A percentile compares a stretch with the other conserved stretches of the same genome.
These are phyloP conservation scores for Huntiella bhutanensis DNA, from an alignment of 2,329 filamentous ascomycete genomes.

Conservation along the genomic window DNA sequence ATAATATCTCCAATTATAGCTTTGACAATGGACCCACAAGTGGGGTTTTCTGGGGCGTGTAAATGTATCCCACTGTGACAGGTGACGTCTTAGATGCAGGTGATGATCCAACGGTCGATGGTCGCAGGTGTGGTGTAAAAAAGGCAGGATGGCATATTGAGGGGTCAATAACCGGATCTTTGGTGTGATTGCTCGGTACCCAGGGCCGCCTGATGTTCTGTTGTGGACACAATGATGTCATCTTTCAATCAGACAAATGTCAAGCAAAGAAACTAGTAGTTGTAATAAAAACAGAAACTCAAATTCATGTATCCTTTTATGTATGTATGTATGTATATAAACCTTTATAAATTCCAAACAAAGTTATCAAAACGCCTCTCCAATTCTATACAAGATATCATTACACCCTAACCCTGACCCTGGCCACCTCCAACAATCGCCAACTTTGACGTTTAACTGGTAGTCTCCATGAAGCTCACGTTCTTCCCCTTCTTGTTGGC, in stretches of 20 bases:
- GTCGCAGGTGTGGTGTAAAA: slow-evolving; percentile 3
- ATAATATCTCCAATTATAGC: slow-evolving; percentile 2
- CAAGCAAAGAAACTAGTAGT: too few relatives aligned
- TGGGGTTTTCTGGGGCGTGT: neutral
- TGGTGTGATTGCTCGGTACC: too few relatives aligned
- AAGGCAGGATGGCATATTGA: slow-evolving; percentile 9
- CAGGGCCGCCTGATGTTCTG: too few relatives aligned
- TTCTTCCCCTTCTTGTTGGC: slow-evolving; percentile 17
- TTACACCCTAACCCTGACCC: too few relatives aligned
- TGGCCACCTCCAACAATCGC: too few relatives aligned
- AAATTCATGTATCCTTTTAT: neutral
- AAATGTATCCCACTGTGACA: slow-evolving; percentile 6
- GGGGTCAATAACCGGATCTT: slow-evolving; percentile 2
- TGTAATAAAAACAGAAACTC: too few relatives aligned
- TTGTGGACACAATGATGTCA: too few relatives aligned
- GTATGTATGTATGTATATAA: neutral
- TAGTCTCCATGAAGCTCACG: slow-evolving; percentile 9
- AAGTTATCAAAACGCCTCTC: neutral
- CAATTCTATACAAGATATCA: neutral
- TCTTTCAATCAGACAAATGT: too few relatives aligned
- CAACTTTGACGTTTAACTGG: too few relatives aligned
- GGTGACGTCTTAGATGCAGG: neutral
- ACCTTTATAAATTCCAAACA: neutral
- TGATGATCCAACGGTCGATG: neutral
- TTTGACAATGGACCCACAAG: neutral